These are phyloP conservation scores for Suillus variegatus DNA, from an alignment of 768 basidiomycete species.

Conservation along the genomic window DNA sequence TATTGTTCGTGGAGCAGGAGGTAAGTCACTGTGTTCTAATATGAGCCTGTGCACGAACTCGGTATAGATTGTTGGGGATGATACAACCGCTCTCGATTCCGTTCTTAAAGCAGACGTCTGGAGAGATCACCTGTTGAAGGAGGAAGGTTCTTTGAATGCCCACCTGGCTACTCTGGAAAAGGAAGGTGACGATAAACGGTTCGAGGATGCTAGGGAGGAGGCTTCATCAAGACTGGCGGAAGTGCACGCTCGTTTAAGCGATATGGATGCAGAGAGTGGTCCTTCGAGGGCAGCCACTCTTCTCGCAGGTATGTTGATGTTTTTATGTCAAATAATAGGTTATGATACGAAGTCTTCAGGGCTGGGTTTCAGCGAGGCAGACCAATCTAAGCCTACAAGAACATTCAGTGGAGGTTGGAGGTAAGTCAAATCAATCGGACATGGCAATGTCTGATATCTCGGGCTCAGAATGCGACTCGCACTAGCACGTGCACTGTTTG, in stretches of 20 bases:
- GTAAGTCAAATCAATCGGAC: slow-evolving; percentile 36
- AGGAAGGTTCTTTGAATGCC: slow-evolving; percentile 77
- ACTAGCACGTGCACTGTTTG: slow-evolving; percentile 92
- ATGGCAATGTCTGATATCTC: neutral
- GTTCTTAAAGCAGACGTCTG: slow-evolving; percentile 99
- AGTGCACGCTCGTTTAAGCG: slow-evolving; percentile 87
- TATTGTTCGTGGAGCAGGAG: slow-evolving; percentile 98
- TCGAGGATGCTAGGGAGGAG: slow-evolving; percentile 86
- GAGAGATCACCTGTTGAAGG: slow-evolving; percentile 88
- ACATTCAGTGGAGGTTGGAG: slow-evolving; percentile 97
- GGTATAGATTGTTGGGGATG: slow-evolving; percentile 84
- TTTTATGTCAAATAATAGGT: neutral
- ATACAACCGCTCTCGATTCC: slow-evolving; percentile 88
- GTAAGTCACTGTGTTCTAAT: slow-evolving; percentile 38
- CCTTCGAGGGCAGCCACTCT: slow-evolving; percentile 91
- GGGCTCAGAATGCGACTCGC: slow-evolving; percentile 86
- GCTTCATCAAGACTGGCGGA: slow-evolving; percentile 80
- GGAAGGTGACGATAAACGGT: slow-evolving; percentile 75
- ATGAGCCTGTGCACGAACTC: neutral
- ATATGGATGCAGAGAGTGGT: slow-evolving; percentile 98
- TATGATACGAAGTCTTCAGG: slow-evolving; percentile 42
- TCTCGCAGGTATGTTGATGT: slow-evolving; percentile 63
- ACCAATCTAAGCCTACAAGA: slow-evolving; percentile 80
- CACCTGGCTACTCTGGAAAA: slow-evolving; percentile 71
- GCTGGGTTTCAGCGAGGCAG: slow-evolving; percentile 87